Conservation (phyloP, 176 grass and related monocot genomes). For the Coix lacrymajobi region DNA sequence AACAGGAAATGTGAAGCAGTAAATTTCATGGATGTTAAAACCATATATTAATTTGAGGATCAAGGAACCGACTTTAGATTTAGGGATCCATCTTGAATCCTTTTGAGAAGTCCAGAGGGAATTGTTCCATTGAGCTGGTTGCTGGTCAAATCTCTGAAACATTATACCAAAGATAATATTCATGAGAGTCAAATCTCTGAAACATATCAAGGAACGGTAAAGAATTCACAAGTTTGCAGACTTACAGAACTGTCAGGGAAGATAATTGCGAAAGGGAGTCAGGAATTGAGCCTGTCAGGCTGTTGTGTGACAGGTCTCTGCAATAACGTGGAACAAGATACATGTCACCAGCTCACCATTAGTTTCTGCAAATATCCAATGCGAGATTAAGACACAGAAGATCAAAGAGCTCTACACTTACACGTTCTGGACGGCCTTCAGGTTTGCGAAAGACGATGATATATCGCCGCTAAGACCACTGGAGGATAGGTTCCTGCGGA, state of each 20-base stretch:
- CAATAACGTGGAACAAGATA: background rate
- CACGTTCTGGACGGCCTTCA: conserved; percentile 43
- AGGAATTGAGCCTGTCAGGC: conserved; percentile 48
- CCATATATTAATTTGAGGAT: background rate
- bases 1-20: background rate
- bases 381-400: background rate
- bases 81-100: conserved; percentile 30
- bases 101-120: conserved; percentile 40
- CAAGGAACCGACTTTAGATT: conserved; percentile 19
- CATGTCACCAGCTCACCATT: background rate
- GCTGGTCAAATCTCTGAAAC: conserved; percentile 44
- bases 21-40: background rate
- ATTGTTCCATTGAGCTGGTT: conserved; percentile 47
- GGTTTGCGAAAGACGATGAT: conserved; percentile 37
- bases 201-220: background rate
- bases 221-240: background rate
- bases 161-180: background rate
- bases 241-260: conserved; percentile 47
- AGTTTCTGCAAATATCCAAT: background rate
- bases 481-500: conserved; percentile 47
- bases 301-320: conserved; percentile 61
- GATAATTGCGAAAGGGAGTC: conserved; percentile 26
- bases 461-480: conserved; percentile 41
- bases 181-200: conserved; percentile 39
- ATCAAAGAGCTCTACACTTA: conserved; percentile 1